Evolutionary conservation across 306 rosid genomes (phyloP).

Genomic region (Coriaria nepalensis): DNA sequence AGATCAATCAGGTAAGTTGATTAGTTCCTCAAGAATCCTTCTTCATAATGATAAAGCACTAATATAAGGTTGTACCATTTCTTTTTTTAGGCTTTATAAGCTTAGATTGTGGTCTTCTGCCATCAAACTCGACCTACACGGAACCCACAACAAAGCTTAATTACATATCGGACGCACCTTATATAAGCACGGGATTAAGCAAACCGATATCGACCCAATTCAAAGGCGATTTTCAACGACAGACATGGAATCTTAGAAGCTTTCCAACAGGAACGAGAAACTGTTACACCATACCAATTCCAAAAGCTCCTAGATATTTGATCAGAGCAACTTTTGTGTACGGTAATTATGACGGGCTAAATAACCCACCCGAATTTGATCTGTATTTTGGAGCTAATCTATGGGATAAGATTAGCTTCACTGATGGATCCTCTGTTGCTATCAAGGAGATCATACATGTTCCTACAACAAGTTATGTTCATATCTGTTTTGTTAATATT

Average conservation of each 20-base stretch:
- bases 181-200: constrained; percentile 5
- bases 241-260: constrained; percentile 10
- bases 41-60: not conserved
- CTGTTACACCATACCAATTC: constrained; percentile 17
- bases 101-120: constrained; percentile 11
- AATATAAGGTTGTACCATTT: too few relatives aligned
- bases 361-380: constrained; percentile 7
- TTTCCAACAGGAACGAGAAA: constrained; percentile 25
- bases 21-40: not conserved
- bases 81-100: constrained; percentile 15
- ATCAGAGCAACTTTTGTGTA: constrained; percentile 18
- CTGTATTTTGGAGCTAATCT: constrained; percentile 10
- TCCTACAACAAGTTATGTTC: constrained; percentile 16
- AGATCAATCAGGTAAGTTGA: constrained; percentile 9
- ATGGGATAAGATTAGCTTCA: not conserved
- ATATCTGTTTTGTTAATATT: constrained; percentile 30
- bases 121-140: constrained; percentile 1
- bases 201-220: not conserved
- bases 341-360: constrained; percentile 22
- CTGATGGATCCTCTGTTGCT: not conserved
- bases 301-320: constrained; percentile 12
- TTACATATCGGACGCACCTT: constrained; percentile 9
- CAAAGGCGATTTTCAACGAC: constrained; percentile 1
- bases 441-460: constrained; percentile 29
- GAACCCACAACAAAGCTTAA: constrained; percentile 1